Base-by-base conservation (phyloP, 75 land plant species). In the Larix kaempferi region DNA sequence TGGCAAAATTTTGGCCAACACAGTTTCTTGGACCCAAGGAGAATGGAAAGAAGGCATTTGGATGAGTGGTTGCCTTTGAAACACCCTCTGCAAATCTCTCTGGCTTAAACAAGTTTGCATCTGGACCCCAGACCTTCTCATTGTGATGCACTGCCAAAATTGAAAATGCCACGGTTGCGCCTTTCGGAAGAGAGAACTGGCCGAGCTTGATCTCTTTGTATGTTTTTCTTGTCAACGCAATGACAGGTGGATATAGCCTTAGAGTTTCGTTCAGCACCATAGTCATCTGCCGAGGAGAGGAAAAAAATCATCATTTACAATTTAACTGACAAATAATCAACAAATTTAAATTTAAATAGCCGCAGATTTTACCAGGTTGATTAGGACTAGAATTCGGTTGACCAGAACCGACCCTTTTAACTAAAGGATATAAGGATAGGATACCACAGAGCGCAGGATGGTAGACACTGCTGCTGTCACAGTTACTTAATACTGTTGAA, bases 51-150 rank as follows among this genome's bases (percentile, higher is more conserved):
- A 87, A 92, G 1, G 84, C 87, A 13, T 26, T 6, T 6, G 76
- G 77, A 49, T 84, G 77, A 21, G 44, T 77, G 12, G 88, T 49
- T 3, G 88, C 89, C 22, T 85, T 75, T 12, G 76, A 67, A 33
- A 91, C 79, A 5, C 91, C 95, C 71, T 87, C 81, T n/a, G 89
- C 80, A 71, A 93, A 93, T 66, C 95, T 83, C 55, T 82, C 86
- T n/a, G 95, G 95, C 37, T 74, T 81, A 79, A 88, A 88, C 33
- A 79, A 72, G 11, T 76, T 19, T 26, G 80, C 85, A 76, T 85
- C 87, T 4, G 74, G 69, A 21, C 87, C 85, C 85, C 90, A 88
- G 2, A 67, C 29, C 27, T 81, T 66, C 23, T 69, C 71, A 62
- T 74, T 75, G 64, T 83, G 85, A 13, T 88, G 82, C 27, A 85